Evolutionary conservation across 257 asterid species (phyloP).

Genomic region (Euphrasia confusa): DNA sequence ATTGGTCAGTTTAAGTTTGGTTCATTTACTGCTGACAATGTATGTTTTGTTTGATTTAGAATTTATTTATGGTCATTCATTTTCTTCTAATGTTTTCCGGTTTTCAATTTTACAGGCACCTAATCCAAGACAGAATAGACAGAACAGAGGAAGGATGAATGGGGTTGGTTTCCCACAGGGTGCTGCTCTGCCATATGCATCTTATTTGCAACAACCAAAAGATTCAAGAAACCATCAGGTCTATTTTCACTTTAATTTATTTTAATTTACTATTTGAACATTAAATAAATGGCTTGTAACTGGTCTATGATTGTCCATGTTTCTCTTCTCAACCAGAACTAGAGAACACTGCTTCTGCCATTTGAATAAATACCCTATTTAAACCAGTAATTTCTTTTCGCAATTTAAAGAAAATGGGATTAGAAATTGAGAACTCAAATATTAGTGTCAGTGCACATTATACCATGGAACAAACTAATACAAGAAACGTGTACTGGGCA

Average conservation of each 20-base stretch:
- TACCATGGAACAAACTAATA: too few relatives aligned
- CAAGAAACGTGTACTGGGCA: too few relatives aligned
- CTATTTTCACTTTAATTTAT: not conserved
- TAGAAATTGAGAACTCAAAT: too few relatives aligned
- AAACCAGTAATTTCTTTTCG: too few relatives aligned
- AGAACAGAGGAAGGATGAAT: slow-evolving; percentile 52
- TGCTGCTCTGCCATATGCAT: slow-evolving; percentile 36
- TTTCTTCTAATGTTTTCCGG: not conserved
- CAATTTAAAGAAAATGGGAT: too few relatives aligned
- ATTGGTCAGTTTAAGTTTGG: slow-evolving; percentile 41
- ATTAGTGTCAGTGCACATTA: too few relatives aligned
- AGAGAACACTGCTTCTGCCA: not conserved
- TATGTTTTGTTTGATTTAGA: too few relatives aligned
- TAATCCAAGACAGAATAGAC: slow-evolving; percentile 52
- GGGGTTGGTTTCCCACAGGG: slow-evolving; percentile 36
- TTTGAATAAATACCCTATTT: not conserved
- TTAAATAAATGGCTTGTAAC: not conserved
- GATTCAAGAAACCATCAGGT: slow-evolving; percentile 62
- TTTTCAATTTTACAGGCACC: slow-evolving; percentile 38
- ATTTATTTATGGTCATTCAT: not conserved
- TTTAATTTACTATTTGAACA: slow-evolving; percentile 1
- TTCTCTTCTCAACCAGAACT: not conserved
- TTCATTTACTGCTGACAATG: not conserved
- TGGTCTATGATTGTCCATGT: slow-evolving; percentile 1
- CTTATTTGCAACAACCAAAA: slow-evolving; percentile 34